Evolutionary conservation across 805 yeast genomes (phyloP).

Genomic region (Trichomonascus vanleenenianus): DNA sequence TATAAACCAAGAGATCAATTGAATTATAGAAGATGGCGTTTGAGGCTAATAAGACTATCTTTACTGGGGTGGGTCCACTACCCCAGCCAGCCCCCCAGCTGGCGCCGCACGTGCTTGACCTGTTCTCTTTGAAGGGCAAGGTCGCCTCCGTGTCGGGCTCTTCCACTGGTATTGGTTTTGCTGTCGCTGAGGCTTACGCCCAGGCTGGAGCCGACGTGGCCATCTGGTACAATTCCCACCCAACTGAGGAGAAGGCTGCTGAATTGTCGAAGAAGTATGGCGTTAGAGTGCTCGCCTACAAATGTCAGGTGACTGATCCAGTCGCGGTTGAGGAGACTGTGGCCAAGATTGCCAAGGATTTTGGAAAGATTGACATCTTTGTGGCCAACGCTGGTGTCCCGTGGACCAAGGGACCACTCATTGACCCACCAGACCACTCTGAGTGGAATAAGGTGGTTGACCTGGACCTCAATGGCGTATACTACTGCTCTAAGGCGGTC

Average conservation of each 20-base stretch:
- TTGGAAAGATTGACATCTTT: slow-evolving; percentile 73
- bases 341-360: slow-evolving; percentile 49
- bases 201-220: slow-evolving; percentile 86
- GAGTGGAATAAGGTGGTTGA: slow-evolving; percentile 69
- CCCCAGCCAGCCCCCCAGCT: slow-evolving; percentile 50
- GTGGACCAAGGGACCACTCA: slow-evolving; percentile 60
- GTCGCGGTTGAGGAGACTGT: slow-evolving; percentile 44
- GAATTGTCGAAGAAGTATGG: slow-evolving; percentile 49
- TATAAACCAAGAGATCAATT: neutral
- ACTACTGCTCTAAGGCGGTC: slow-evolving; percentile 66
- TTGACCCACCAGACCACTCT: slow-evolving; percentile 40
- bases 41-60: slow-evolving; percentile 20
- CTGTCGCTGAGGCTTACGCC: slow-evolving; percentile 74
- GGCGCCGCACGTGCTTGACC: slow-evolving; percentile 48
- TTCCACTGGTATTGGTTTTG: slow-evolving; percentile 74
- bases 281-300: slow-evolving; percentile 56
- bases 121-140: slow-evolving; percentile 74
- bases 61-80: slow-evolving; percentile 33
- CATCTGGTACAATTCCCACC: slow-evolving; percentile 55
- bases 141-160: slow-evolving; percentile 83
- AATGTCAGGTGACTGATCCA: slow-evolving; percentile 46
- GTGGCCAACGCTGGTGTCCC: slow-evolving; percentile 90
- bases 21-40: no score
- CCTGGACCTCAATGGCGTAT: slow-evolving; percentile 73
- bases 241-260: slow-evolving; percentile 57